These are phyloP conservation scores for Corymbia maculata DNA, from an alignment of 345 rosid species.

Conservation along the genomic window DNA sequence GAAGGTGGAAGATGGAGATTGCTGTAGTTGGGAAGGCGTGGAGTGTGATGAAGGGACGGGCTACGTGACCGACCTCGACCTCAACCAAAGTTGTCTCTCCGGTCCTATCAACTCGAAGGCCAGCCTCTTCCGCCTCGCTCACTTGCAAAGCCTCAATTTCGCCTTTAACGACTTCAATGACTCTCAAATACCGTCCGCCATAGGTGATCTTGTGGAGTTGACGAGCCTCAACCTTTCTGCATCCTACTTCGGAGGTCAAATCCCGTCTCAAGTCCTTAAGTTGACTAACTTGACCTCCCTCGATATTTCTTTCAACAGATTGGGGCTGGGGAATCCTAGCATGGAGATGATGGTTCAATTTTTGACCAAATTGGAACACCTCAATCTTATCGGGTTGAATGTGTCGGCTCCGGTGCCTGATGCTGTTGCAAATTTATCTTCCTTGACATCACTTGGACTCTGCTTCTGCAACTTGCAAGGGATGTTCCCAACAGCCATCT, in stretches of 20 bases:
- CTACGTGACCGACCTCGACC: constrained; percentile 2
- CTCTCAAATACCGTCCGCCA: background rate
- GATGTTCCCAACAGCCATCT: background rate
- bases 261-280: constrained; percentile 2
- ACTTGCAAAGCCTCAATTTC: constrained; percentile 5
- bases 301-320: background rate
- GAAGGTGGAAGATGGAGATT: background rate
- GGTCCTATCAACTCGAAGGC: constrained; percentile 1
- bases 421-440: constrained; percentile 1
- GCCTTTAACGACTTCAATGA: background rate
- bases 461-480: background rate
- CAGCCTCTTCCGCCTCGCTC: constrained; percentile 5
- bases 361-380: background rate
- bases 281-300: constrained; percentile 3
- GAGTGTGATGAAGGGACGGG: constrained; percentile 2
- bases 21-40: background rate
- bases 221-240: constrained; percentile 1
- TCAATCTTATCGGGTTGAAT: background rate
- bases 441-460: background rate
- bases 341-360: background rate
- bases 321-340: background rate
- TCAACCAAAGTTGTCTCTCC: background rate
- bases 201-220: background rate
- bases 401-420: background rate
- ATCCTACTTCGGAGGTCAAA: background rate